Evolutionary conservation across 805 yeast genomes (phyloP).

Genomic region (Saccharomyces jurei): DNA sequence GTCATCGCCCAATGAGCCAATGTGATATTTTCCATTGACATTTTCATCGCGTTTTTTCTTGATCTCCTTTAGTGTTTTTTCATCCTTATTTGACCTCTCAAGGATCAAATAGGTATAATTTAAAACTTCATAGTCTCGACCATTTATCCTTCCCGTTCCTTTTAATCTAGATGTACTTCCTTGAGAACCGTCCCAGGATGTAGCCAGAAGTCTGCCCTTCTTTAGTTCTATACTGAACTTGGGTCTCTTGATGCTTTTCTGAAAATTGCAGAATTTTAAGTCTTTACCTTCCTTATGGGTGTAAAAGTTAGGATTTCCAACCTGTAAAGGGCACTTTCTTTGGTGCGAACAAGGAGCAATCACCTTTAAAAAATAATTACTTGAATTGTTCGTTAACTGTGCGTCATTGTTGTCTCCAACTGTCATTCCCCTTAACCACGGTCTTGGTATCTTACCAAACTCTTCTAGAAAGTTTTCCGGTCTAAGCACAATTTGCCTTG

Average conservation of each 20-base stretch:
- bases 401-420: constrained; percentile 14
- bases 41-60: constrained; percentile 33
- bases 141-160: constrained; percentile 75
- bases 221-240: constrained; percentile 74
- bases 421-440: constrained; percentile 48
- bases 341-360: constrained; percentile 92
- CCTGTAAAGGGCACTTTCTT: constrained; percentile 75
- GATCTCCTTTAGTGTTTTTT: constrained; percentile 34
- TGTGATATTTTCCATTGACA: constrained; percentile 9
- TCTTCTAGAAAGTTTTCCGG: constrained; percentile 60
- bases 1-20: constrained; percentile 21
- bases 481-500: constrained; percentile 82
- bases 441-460: constrained; percentile 59
- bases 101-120: constrained; percentile 68
- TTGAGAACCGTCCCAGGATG: constrained; percentile 55
- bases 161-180: constrained; percentile 38
- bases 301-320: constrained; percentile 62
- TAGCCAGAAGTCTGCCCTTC: constrained; percentile 66
- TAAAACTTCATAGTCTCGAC: constrained; percentile 62
- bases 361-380: constrained; percentile 50
- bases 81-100: constrained; percentile 46
- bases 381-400: constrained; percentile 12
- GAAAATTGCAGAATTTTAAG: constrained; percentile 68
- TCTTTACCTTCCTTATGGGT: constrained; percentile 47
- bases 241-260: constrained; percentile 69